Evolutionary conservation across 768 basidiomycete genomes (phyloP).

Genomic region (Hygrocybe coccinea): DNA sequence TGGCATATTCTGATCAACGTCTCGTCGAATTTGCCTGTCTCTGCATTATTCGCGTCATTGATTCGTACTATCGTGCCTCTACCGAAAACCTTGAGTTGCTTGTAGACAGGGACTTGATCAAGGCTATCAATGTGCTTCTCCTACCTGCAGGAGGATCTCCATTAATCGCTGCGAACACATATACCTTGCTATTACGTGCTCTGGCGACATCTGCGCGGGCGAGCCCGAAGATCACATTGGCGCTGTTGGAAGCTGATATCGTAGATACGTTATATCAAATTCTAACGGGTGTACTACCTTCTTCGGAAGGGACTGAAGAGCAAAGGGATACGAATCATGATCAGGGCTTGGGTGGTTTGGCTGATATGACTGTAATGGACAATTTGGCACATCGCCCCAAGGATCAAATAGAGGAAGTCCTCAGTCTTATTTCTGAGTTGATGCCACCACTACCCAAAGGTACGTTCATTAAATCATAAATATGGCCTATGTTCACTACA

Average conservation of each 20-base stretch:
- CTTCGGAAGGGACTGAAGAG: slow-evolving; percentile 50
- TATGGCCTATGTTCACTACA: slow-evolving; percentile 9
- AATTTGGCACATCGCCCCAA: slow-evolving; percentile 94
- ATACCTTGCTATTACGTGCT: slow-evolving; percentile 80
- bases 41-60: slow-evolving; percentile 90
- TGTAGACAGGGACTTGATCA: slow-evolving; percentile 73
- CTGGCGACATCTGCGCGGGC: slow-evolving; percentile 83
- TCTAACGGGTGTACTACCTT: slow-evolving; percentile 87
- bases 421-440: slow-evolving; percentile 84
- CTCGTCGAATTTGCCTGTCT: slow-evolving; percentile 97
- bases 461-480: slow-evolving; percentile 26
- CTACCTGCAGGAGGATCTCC: slow-evolving; percentile 84
- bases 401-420: slow-evolving; percentile 92
- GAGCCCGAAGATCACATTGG: slow-evolving; percentile 81
- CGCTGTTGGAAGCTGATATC: slow-evolving; percentile 86
- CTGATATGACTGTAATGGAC: slow-evolving; percentile 97
- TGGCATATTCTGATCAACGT: slow-evolving; percentile 88
- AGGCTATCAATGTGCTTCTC: slow-evolving; percentile 79
- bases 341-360: slow-evolving; percentile 81
- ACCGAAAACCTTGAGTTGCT: slow-evolving; percentile 83
- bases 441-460: slow-evolving; percentile 93
- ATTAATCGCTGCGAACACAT: slow-evolving; percentile 80
- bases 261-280: slow-evolving; percentile 93
- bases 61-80: slow-evolving; percentile 82
- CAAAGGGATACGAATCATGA: slow-evolving; percentile 58